Evolutionary conservation across 768 basidiomycete genomes (phyloP).

Genomic region (Boletus reticuloceps): DNA sequence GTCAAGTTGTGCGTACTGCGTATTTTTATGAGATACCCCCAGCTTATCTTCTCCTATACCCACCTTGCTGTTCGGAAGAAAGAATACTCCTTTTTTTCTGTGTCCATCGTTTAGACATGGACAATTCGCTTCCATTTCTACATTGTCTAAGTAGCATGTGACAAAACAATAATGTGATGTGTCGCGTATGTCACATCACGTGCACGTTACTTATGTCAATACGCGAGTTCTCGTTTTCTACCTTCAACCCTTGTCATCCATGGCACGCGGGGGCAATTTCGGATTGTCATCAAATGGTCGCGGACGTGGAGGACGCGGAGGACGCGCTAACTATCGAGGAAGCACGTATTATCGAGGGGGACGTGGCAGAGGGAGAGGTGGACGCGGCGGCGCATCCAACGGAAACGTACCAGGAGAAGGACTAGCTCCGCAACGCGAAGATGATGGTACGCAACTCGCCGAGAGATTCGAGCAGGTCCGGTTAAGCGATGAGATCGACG

Average conservation of each 20-base stretch:
- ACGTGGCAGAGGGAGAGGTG: constrained; percentile 44
- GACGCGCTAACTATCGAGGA: constrained; percentile 35
- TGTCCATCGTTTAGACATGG: neutral
- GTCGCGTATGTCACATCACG: constrained; percentile 29
- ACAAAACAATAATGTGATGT: constrained; percentile 13
- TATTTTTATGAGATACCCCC: constrained; percentile 28
- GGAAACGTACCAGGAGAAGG: constrained; percentile 40
- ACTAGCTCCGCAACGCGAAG: constrained; percentile 65
- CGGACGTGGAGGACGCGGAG: constrained; percentile 39
- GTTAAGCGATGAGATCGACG: constrained; percentile 84
- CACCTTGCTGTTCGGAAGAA: neutral
- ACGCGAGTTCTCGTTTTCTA: constrained; percentile 5
- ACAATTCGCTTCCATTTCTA: too few species aligned
- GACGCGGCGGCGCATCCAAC: constrained; percentile 32
- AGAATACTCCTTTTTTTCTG: neutral
- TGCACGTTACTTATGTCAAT: constrained; percentile 3
- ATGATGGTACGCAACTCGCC: constrained; percentile 84
- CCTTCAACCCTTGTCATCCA: constrained; percentile 2
- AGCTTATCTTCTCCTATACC: constrained; percentile 9
- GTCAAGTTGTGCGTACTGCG: constrained; percentile 9
- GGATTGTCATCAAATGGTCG: constrained; percentile 51
- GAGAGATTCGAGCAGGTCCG: constrained; percentile 83
- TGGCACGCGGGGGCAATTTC: constrained; percentile 52
- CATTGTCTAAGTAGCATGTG: neutral
- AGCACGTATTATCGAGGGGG: constrained; percentile 44